Conservation (phyloP, 2,329 filamentous ascomycete genomes). For the Hypoxylon sp. region DNA sequence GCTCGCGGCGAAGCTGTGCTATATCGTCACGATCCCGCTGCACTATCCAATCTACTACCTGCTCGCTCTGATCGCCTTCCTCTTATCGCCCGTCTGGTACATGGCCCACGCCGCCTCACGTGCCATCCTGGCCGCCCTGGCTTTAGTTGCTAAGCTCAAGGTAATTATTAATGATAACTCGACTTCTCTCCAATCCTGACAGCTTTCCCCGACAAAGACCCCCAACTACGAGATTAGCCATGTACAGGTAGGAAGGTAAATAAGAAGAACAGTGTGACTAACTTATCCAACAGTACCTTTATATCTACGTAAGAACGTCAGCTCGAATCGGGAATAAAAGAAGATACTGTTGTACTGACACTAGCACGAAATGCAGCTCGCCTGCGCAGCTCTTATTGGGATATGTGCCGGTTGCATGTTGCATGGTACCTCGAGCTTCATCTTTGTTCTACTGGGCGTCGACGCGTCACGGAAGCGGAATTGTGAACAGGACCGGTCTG, state of each 20-base stretch:
- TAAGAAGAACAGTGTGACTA: constrained; percentile 6
- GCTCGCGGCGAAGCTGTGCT: constrained; percentile 32
- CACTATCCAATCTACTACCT: constrained; percentile 42
- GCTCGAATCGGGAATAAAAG: background rate
- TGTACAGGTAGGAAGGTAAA: constrained; percentile 7
- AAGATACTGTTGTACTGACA: constrained; percentile 9
- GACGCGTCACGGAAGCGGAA: constrained; percentile 31
- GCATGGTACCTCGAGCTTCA: constrained; percentile 41
- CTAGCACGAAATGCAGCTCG: constrained; percentile 36
- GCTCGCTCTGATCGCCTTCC: constrained; percentile 36
- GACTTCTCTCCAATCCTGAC: constrained; percentile 1
- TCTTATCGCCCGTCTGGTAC: constrained; percentile 43
- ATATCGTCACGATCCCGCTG: constrained; percentile 41
- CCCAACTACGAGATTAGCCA: background rate
- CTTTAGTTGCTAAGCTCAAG: constrained; percentile 41
- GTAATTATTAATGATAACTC: constrained; percentile 30
- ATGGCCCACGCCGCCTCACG: constrained; percentile 30
- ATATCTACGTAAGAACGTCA: constrained; percentile 44
- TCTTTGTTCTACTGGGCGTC: constrained; percentile 43
- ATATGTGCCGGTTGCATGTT: constrained; percentile 38
- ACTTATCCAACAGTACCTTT: constrained; percentile 41
- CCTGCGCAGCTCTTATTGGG: constrained; percentile 44
- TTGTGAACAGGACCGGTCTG: background rate
- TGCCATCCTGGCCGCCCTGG: constrained; percentile 23
- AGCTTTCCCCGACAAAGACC: background rate